Evolutionary conservation across 352 stramenopile genomes (phyloP), one percentile per base, ranked within the genome.

Genomic region (Pythium utonaiense): DNA sequence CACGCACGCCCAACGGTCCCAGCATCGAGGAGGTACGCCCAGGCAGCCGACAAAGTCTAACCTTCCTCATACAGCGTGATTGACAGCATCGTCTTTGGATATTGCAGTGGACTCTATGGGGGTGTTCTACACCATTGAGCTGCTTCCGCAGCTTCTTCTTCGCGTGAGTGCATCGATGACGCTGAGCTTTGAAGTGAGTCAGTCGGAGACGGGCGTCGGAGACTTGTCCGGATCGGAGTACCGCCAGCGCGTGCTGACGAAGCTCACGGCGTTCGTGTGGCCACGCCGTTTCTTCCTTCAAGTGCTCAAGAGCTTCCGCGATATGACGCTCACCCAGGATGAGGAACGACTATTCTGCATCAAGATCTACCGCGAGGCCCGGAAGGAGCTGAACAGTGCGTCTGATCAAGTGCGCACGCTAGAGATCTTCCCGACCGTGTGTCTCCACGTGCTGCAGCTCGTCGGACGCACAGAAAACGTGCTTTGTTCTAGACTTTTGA

Each of bases 221-320:
- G 60, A 68, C 24, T 57, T 69, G 19, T 77, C 69, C 3, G 71
- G 74, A 27, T 30, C 53, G 6, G 69, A 70, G 31, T 80, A 73
- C 53, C 66, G 63, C 2, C 53, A 71, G 25, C 56, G 58, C 6
- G 57, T 70, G 1, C 41, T 83, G 16, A n/a, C 33, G n/a, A 78
- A 78, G 36, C 53, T 83, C 17, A 50, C 70, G 25, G 56, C 59
- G 14, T 62, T 80, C 31, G 47, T 49, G 22, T 83, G 74, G 74
- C 74, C 74, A n/a, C 57, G 60, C 16, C 60, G 74, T 2, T 78
- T 83, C 47, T 83, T 83, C 55, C 34, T 83, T 25, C 74, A 78
- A 64, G 55, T 80, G n/a, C 44, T 83, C 14, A 80, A 80, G 53
- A 80, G 60, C 25, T 76, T 83, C 42, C 71, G 71, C 27, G 72